Evolutionary conservation across 306 rosid genomes (phyloP), one percentile per base, ranked within the genome.

Genomic region (Arachis stenosperma): DNA sequence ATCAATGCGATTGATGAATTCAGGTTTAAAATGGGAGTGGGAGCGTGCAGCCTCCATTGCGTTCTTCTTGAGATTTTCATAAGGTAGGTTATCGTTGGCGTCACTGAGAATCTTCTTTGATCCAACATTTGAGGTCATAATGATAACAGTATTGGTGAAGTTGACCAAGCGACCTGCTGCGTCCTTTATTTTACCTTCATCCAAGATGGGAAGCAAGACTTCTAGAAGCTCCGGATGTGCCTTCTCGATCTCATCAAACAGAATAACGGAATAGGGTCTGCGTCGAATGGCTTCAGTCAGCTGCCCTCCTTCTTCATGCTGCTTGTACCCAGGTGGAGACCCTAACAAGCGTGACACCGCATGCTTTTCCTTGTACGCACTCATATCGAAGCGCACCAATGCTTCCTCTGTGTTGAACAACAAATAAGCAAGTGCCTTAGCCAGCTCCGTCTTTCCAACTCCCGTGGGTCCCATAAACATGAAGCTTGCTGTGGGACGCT

Each of bases 381-480:
- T 90, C 96, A 90, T 87, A 77, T 90, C 92, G 44, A 90, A 85
- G 22, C 92, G 82, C 61, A 90, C 92, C 11, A 90, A 90, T n/a
- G 96, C 90, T 74, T 85, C 90, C 77, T 87, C 96, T 3, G 96
- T 90, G 74, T 87, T 86, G 77, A 90, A 90, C 81, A 90, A 37
- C 71, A 84, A 90, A 46, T 88, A 82, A 52, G 96, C 92, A 46
- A 90, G 89, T 29, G 96, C 87, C 82, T 90, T 90, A 36, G 96
- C 96, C 7, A 90, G 81, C 73, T 90, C 96, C 1, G 96, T 90
- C 84, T 90, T 90, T 52, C 96, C 92, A 9, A 90, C 96, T 55
- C 92, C 96, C 6, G 92, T 90, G 9, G 96, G 96, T 29, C 96
- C 96, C 96, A 87, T 90, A 75, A 90, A 90, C 96, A 90, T 90